phyloP scores from a whole-genome alignment of 202 grass and related monocot genomes.

The Panicum virgatum region DNA sequence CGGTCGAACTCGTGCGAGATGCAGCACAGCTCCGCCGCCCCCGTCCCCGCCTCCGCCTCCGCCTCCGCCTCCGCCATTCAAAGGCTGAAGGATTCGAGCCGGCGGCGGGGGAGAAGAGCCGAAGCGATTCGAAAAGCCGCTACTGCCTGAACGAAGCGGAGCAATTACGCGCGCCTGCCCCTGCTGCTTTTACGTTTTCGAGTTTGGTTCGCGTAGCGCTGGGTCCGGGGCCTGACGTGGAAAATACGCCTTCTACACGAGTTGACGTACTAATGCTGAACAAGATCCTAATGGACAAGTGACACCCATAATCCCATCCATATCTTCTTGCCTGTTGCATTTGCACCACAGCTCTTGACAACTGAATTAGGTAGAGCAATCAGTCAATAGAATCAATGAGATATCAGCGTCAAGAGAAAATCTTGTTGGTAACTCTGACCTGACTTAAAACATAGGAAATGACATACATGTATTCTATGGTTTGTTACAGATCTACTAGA shows the following conservation, averaged over 20 bases:
- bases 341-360: no score
- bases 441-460: background rate
- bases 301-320: no score
- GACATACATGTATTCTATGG: background rate
- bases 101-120: background rate
- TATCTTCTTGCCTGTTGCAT: no score
- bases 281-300: no score
- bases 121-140: background rate
- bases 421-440: background rate
- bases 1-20: slow-evolving; percentile 76
- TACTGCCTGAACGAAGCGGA: background rate
- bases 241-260: background rate
- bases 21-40: slow-evolving; percentile 49
- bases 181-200: background rate
- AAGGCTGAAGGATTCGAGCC: background rate
- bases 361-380: no score
- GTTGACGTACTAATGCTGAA: no score
- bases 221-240: background rate
- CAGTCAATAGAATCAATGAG: no score
- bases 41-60: background rate
- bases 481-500: background rate
- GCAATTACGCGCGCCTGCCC: background rate
- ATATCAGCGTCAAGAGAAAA: background rate
- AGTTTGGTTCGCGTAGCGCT: background rate
- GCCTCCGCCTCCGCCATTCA: slow-evolving; percentile 15